Evolutionary conservation across 805 yeast genomes (phyloP).

Genomic region (Cyberlindnera lachancei): DNA sequence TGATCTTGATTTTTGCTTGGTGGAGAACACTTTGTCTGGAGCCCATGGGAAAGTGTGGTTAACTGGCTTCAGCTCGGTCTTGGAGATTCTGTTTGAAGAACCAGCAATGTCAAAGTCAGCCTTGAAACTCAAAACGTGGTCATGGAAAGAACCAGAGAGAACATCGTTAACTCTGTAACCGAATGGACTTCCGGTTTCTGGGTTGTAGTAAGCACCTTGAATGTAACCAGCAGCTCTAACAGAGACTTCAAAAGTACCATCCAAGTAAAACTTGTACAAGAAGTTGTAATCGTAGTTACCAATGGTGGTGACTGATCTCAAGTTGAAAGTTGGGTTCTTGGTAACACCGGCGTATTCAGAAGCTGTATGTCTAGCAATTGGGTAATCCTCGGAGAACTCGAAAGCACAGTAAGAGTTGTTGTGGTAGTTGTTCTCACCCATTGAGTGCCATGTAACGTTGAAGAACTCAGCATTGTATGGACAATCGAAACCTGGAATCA

Average conservation of each 20-base stretch:
- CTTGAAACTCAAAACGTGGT: conserved; percentile 22
- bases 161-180: conserved; percentile 20
- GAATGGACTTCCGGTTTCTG: conserved; percentile 13
- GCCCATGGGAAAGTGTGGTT: conserved; percentile 22
- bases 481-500: conserved; percentile 24
- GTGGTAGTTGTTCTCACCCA: conserved; percentile 18
- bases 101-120: conserved; percentile 25
- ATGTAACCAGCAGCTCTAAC: conserved; percentile 25
- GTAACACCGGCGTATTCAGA: conserved; percentile 12
- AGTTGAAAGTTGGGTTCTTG: conserved; percentile 20
- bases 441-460: conserved; percentile 22
- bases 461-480: conserved; percentile 24
- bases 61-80: conserved; percentile 10
- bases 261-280: conserved; percentile 18
- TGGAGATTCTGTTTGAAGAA: conserved; percentile 15
- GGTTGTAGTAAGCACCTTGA: conserved; percentile 23
- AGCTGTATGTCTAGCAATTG: conserved; percentile 19
- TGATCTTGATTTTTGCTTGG: conserved; percentile 12
- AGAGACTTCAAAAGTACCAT: conserved; percentile 23
- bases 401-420: conserved; percentile 23
- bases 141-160: conserved; percentile 25
- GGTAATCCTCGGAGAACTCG: conserved; percentile 18
- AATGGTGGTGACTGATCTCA: conserved; percentile 20
- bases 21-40: conserved; percentile 14
- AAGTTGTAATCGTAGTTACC: conserved; percentile 23